phyloP scores from a whole-genome alignment of 192 early-diverging fungal species.

The Ambispora gerdemannii region DNA sequence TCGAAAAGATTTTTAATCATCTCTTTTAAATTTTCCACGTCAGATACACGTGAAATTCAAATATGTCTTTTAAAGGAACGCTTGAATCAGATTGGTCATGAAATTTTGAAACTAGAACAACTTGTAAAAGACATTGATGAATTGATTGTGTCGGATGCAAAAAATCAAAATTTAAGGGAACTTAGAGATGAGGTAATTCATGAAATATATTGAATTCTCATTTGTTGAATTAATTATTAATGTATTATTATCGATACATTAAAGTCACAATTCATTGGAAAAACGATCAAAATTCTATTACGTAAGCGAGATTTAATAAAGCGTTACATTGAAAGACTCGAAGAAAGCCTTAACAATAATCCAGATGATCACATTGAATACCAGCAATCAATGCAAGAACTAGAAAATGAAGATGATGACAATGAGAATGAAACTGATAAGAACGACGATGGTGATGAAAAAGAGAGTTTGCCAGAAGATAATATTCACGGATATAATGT shows the following conservation, averaged over 20 bases:
- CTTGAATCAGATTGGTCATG: constrained; percentile 52
- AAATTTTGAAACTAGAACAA: constrained; percentile 54
- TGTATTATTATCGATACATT: no score
- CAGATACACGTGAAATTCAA: constrained; percentile 58
- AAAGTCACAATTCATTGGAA: constrained; percentile 52
- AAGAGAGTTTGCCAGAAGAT: constrained; percentile 1
- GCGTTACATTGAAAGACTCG: constrained; percentile 34
- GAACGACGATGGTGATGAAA: not conserved
- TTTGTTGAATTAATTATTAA: no score
- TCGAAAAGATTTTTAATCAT: no score
- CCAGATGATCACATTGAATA: not conserved
- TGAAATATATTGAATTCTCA: constrained; percentile 5
- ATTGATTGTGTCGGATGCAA: constrained; percentile 38
- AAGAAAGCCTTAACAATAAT: not conserved
- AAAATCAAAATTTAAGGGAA: constrained; percentile 42
- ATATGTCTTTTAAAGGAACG: constrained; percentile 50
- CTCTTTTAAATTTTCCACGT: no score
- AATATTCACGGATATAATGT: not conserved
- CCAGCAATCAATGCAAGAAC: no score
- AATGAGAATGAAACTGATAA: not conserved
- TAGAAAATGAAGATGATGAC: not conserved
- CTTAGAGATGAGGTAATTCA: constrained; percentile 38
- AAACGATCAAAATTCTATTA: constrained; percentile 56
- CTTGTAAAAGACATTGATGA: constrained; percentile 50
- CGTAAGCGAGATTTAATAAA: constrained; percentile 60